A percentile compares a stretch with the other conserved stretches of the same genome.
These are phyloP conservation scores for Gossypium gossypioides DNA, from an alignment of 441 rosid species.

Conservation along the genomic window DNA sequence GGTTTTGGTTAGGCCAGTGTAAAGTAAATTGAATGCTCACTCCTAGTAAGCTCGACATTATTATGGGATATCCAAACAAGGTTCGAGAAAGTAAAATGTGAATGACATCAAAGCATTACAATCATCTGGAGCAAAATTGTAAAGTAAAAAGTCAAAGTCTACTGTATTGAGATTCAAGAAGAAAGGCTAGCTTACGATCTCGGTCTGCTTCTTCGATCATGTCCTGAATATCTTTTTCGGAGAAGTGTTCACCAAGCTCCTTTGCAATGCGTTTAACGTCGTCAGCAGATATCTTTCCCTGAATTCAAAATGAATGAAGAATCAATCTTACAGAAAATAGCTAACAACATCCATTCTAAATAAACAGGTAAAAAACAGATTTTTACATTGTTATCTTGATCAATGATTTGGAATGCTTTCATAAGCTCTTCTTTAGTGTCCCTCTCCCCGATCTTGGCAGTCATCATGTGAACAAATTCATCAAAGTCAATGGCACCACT, in stretches of 20 bases:
- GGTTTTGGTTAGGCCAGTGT: neutral
- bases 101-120: neutral
- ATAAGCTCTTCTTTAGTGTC: constrained; percentile 79
- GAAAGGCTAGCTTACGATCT: constrained; percentile 45
- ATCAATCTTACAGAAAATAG: neutral
- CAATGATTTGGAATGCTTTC: constrained; percentile 77
- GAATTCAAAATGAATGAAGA: constrained; percentile 3
- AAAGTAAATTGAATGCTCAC: too few relatives aligned
- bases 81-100: neutral
- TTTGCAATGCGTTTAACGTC: constrained; percentile 68
- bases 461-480: constrained; percentile 93
- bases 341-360: neutral
- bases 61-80: neutral
- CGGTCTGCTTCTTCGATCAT: constrained; percentile 89
- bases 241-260: constrained; percentile 79
- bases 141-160: neutral
- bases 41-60: neutral
- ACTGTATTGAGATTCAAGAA: neutral
- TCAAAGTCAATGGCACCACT: constrained; percentile 93
- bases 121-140: neutral
- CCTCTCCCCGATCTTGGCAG: constrained; percentile 90
- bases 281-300: constrained; percentile 73
- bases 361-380: constrained; percentile 5
- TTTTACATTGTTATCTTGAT: constrained; percentile 74
- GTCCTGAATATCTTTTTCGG: constrained; percentile 65